phyloP scores from a whole-genome alignment of 2,329 filamentous ascomycete genomes.

The Diaporthe aspalathi region DNA sequence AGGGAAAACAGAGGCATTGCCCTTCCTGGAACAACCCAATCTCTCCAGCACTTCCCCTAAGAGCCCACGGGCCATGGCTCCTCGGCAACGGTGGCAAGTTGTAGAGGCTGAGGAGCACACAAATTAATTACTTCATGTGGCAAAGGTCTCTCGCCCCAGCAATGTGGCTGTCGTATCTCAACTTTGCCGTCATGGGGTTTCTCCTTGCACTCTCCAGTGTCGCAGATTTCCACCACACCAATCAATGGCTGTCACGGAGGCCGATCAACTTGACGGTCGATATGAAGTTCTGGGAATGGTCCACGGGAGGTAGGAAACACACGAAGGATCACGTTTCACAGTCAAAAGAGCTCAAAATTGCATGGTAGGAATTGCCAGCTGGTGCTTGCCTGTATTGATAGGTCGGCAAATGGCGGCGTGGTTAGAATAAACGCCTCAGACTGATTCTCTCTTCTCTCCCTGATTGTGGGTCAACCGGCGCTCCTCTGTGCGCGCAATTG shows the following conservation, averaged over 20 bases:
- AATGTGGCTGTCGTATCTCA: not conserved
- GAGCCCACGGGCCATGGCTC: too few species aligned
- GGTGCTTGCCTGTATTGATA: slow-evolving; percentile 1
- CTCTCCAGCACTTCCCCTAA: too few species aligned
- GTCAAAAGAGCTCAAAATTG: not conserved
- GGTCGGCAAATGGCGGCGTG: not conserved
- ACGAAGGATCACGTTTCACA: not conserved
- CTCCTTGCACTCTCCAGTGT: not conserved
- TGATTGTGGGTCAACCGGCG: not conserved
- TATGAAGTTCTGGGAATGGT: too few species aligned
- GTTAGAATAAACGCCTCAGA: not conserved
- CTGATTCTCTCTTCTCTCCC: not conserved
- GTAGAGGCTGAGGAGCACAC: not conserved
- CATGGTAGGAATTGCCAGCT: not conserved
- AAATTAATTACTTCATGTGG: not conserved
- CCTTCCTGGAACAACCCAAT: too few species aligned
- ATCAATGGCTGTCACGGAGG: too few species aligned
- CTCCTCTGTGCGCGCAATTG: not conserved
- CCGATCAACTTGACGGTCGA: too few species aligned
- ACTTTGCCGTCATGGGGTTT: not conserved
- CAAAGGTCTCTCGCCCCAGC: not conserved
- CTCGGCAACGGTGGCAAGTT: not conserved
- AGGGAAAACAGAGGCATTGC: too few species aligned
- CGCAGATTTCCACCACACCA: too few species aligned
- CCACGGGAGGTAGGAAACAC: not conserved